Conservation (phyloP, 331 rosid species). For the Ulmus americana region DNA sequence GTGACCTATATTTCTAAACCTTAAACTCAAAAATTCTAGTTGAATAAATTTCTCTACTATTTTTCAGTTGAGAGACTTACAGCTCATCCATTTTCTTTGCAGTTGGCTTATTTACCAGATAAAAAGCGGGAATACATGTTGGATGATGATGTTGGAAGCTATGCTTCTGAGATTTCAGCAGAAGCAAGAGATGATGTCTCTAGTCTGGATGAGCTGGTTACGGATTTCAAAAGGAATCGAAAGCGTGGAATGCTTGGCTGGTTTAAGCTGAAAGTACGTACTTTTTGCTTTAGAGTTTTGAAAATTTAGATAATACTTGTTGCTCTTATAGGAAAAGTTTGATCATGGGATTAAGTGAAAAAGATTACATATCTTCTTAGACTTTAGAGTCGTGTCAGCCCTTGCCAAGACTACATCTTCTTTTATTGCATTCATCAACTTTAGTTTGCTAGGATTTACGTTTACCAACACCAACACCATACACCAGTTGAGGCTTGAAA, state of each 20-base stretch:
- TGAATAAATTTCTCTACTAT: too few relatives aligned
- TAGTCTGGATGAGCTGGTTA: slow-evolving; percentile 65
- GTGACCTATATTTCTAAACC: too few relatives aligned
- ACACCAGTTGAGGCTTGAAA: neutral
- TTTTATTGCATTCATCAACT: too few relatives aligned
- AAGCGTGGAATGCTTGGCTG: slow-evolving; percentile 80
- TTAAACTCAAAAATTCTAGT: too few relatives aligned
- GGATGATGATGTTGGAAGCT: slow-evolving; percentile 63
- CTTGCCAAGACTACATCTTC: too few relatives aligned
- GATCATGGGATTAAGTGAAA: neutral
- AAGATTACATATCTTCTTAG: too few relatives aligned
- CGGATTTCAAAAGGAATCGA: slow-evolving; percentile 58
- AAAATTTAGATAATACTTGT: neutral
- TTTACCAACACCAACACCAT: too few relatives aligned
- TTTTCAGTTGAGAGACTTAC: slow-evolving; percentile 1
- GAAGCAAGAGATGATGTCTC: slow-evolving; percentile 53
- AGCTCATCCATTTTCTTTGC: slow-evolving; percentile 33
- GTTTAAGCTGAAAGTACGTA: slow-evolving; percentile 59
- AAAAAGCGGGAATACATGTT: slow-evolving; percentile 53
- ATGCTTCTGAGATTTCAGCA: slow-evolving; percentile 51
- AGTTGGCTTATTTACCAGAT: slow-evolving; percentile 85
- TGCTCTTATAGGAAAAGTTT: neutral
- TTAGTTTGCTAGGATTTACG: too few relatives aligned
- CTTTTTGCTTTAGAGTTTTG: slow-evolving; percentile 13
- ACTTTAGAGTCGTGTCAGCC: too few relatives aligned